Conservation (phyloP, 2,329 filamentous ascomycete species). For the Albifimbria verrucaria region DNA sequence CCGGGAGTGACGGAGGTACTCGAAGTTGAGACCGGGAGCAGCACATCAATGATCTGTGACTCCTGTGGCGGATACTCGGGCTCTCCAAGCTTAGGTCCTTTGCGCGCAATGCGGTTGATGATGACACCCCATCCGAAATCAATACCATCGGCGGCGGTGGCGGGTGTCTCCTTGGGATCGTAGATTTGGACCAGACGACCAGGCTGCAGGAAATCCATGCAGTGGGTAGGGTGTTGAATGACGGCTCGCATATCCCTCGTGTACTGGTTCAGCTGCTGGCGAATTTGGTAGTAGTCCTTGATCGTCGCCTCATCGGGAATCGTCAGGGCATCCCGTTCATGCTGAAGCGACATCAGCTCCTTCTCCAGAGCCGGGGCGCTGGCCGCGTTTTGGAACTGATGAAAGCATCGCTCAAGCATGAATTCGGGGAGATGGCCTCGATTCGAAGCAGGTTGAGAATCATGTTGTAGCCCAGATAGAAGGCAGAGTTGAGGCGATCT, state of each 20-base stretch:
- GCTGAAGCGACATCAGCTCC: conserved; percentile 75
- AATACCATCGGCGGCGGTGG: conserved; percentile 29
- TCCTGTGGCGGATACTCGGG: conserved; percentile 72
- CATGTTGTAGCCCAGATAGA: conserved; percentile 99
- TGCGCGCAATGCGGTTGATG: conserved; percentile 67
- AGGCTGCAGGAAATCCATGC: conserved; percentile 76
- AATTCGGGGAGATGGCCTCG: conserved; percentile 99
- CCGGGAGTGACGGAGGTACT: conserved; percentile 42
- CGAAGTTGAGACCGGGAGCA: conserved; percentile 58
- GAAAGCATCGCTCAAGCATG: conserved; percentile 98
- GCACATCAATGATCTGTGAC: conserved; percentile 77
- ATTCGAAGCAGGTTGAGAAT: conserved; percentile 93
- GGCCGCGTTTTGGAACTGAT: conserved; percentile 94
- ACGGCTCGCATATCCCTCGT: conserved; percentile 87
- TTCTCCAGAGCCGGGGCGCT: conserved; percentile 82
- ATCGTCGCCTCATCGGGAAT: conserved; percentile 86
- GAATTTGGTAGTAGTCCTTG: conserved; percentile 89
- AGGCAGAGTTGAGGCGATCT: conserved; percentile 95
- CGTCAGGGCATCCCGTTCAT: conserved; percentile 65
- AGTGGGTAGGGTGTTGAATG: conserved; percentile 88
- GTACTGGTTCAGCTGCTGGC: conserved; percentile 79
- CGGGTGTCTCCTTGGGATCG: conserved; percentile 52
- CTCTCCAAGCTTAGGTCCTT: conserved; percentile 61
- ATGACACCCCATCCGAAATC: conserved; percentile 97
- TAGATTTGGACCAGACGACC: conserved; percentile 89